Conservation (phyloP, 176 grass and related monocot species). For the Juncus effusus region DNA sequence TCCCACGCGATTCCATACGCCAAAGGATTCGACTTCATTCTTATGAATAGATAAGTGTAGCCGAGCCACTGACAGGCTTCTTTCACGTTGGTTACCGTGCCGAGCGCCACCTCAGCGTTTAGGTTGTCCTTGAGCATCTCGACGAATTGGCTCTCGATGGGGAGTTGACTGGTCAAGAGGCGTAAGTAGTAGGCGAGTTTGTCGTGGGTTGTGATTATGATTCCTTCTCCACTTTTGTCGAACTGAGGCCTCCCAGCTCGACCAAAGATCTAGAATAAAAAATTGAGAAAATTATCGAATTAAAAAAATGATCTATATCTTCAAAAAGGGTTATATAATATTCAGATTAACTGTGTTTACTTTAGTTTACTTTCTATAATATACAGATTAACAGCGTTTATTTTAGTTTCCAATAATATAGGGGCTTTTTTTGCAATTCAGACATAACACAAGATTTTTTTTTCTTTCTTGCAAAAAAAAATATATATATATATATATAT, state of each 20-base stretch:
- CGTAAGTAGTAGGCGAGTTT: conserved; percentile 89
- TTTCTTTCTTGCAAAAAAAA: no score
- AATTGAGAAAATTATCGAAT: conserved; percentile 18
- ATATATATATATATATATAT: no score
- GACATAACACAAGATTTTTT: no score
- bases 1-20: conserved; percentile 96
- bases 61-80: conserved; percentile 98
- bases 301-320: no score
- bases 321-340: no score
- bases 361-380: no score
- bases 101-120: conserved; percentile 96
- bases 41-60: conserved; percentile 97
- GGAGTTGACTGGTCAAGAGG: conserved; percentile 89
- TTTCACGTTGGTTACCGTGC: conserved; percentile 94
- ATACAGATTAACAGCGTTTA: no score
- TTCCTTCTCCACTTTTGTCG: conserved; percentile 98
- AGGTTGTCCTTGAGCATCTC: conserved; percentile 95
- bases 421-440: no score
- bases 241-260: conserved; percentile 97
- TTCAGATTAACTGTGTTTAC: no score
- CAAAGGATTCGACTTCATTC: conserved; percentile 97
- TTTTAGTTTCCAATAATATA: no score
- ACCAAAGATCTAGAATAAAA: conserved; percentile 76
- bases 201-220: conserved; percentile 96
- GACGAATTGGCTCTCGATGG: conserved; percentile 97